phyloP scores from a whole-genome alignment of 768 basidiomycete species.

The Hericium erinaceus region DNA sequence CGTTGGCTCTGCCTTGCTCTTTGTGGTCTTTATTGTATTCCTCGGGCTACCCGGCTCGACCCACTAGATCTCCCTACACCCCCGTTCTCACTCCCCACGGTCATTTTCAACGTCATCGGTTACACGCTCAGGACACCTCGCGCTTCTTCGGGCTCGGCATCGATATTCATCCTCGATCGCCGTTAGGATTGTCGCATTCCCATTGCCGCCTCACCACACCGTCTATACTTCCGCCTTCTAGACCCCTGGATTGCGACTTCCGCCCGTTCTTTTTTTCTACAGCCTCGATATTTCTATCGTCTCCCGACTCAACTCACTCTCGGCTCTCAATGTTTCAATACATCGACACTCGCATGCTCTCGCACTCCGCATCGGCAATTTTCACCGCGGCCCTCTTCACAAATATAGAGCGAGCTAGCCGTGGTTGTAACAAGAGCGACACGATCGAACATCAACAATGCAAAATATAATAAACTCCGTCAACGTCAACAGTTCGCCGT shows the following conservation, averaged over 20 bases:
- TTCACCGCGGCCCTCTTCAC: constrained; percentile 20
- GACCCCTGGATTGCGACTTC: constrained; percentile 9
- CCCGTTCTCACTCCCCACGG: constrained; percentile 1
- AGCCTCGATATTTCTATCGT: constrained; percentile 6
- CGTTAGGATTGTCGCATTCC: constrained; percentile 12
- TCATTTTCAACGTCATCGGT: constrained; percentile 22
- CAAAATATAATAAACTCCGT: constrained; percentile 16
- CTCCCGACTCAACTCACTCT: neutral
- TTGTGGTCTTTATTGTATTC: constrained; percentile 14
- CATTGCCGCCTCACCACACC: constrained; percentile 8
- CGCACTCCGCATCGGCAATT: constrained; percentile 26
- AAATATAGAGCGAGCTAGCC: constrained; percentile 19
- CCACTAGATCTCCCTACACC: constrained; percentile 14
- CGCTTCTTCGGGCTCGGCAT: constrained; percentile 18
- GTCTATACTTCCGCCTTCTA: neutral
- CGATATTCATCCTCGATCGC: constrained; percentile 41
- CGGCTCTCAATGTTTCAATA: constrained; percentile 10
- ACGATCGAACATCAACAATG: constrained; percentile 19
- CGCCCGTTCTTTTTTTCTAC: neutral
- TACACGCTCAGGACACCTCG: constrained; percentile 16
- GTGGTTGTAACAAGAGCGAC: constrained; percentile 29
- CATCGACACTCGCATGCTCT: constrained; percentile 13
- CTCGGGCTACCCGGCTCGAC: constrained; percentile 22
- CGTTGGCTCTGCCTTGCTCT: constrained; percentile 23
- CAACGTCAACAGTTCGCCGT: constrained; percentile 10